A percentile compares a stretch with the other conserved stretches of the same genome.
phyloP scores from a whole-genome alignment of 768 basidiomycete species.

The Kwoniella bestiolae region DNA sequence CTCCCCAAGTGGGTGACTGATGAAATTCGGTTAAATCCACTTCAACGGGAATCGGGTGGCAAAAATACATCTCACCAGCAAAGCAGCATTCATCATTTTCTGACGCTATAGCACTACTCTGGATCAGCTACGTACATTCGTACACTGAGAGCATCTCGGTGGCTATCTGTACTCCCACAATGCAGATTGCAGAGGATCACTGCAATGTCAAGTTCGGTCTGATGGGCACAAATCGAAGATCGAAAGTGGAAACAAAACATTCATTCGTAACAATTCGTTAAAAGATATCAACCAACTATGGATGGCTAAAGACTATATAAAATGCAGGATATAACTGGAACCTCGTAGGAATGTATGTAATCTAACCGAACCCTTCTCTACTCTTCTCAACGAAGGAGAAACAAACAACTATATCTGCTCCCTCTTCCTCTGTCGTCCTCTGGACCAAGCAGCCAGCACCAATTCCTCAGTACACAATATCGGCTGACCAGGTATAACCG shows the following conservation, averaged over 20 bases:
- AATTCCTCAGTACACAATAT: conserved; percentile 2
- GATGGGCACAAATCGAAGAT: too few species aligned
- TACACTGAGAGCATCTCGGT: too few species aligned
- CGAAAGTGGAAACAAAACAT: neutral
- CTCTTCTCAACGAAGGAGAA: neutral
- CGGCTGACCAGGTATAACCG: neutral
- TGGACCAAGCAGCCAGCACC: conserved; percentile 16
- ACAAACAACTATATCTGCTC: neutral
- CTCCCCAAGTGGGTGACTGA: neutral
- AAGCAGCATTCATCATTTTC: neutral
- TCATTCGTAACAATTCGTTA: neutral
- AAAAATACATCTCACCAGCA: neutral
- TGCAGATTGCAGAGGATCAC: too few species aligned
- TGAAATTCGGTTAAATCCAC: conserved; percentile 7
- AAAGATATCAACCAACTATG: neutral
- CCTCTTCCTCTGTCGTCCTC: neutral
- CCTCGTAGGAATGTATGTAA: neutral
- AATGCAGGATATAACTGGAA: neutral
- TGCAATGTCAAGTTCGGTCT: too few species aligned
- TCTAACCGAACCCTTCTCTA: neutral
- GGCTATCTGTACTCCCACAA: too few species aligned
- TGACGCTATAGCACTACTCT: neutral
- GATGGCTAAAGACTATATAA: neutral
- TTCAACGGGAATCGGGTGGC: conserved; percentile 1
- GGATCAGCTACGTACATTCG: neutral